phyloP scores from a whole-genome alignment of 1,284 basidiomycete species.

The Melampsora larici-populina region DNA sequence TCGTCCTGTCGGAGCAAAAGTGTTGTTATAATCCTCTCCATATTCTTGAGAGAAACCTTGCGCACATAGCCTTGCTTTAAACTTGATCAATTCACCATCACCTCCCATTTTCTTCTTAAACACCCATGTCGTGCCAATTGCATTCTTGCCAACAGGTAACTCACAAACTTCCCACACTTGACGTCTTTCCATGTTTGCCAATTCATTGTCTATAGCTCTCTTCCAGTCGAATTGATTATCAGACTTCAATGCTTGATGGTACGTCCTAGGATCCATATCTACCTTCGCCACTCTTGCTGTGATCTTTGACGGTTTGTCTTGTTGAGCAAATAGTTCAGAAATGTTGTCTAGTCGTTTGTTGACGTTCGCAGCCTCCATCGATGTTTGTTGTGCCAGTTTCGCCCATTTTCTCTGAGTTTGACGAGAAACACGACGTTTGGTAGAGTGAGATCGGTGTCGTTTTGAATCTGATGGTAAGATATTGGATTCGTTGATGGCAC shows the following conservation, averaged over 20 bases:
- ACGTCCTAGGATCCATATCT: conserved; percentile 19
- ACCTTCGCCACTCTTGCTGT: not conserved
- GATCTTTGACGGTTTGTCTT: no score
- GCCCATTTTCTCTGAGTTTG: no score
- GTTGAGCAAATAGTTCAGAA: no score
- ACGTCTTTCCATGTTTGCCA: conserved; percentile 5
- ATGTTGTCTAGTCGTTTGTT: no score
- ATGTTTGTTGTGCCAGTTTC: no score
- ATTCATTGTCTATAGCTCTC: conserved; percentile 5
- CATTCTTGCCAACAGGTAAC: not conserved
- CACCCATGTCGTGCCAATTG: conserved; percentile 13
- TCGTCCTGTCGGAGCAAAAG: conserved; percentile 16
- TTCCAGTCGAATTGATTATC: not conserved
- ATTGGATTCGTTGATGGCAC: no score
- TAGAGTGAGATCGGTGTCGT: no score
- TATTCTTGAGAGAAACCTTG: conserved; percentile 8
- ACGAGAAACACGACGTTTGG: no score
- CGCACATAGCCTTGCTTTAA: conserved; percentile 9
- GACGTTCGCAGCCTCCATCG: no score
- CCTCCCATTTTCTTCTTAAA: not conserved
- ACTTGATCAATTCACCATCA: not conserved
- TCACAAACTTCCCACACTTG: not conserved
- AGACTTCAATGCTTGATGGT: not conserved
- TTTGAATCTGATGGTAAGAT: no score
- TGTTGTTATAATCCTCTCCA: conserved; percentile 10